Percentiles rank a stretch among this genome's conserved stretches.
Conservation (phyloP, 2,329 filamentous ascomycete genomes). For the Cercospora sp. region DNA sequence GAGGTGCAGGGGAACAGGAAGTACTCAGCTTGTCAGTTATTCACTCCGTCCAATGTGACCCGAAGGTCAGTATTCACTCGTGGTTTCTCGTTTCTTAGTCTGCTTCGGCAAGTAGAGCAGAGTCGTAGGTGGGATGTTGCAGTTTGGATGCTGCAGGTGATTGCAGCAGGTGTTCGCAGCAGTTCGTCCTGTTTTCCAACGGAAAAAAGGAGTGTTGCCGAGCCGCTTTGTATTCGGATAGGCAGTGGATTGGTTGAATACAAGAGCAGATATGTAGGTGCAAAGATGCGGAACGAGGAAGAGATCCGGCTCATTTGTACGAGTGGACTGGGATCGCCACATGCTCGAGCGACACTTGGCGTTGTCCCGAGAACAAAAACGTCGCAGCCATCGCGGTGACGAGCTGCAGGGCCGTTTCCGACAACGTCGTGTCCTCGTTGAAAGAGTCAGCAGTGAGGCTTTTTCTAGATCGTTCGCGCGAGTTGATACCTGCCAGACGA, state of each 20-base stretch:
- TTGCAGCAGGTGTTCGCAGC: conserved; percentile 13
- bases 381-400: neutral
- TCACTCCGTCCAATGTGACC: neutral
- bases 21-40: conserved; percentile 1
- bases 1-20: neutral
- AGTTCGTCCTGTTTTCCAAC: neutral
- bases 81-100: neutral
- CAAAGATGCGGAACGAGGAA: neutral
- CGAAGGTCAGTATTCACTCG: neutral
- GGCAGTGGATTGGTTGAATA: neutral
- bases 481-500: neutral
- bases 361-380: conserved; percentile 18
- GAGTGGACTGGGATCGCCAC: neutral
- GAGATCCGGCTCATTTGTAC: conserved; percentile 5
- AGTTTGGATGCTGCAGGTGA: conserved; percentile 1
- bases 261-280: conserved; percentile 5
- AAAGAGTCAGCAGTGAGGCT: neutral
- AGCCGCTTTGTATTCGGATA: neutral
- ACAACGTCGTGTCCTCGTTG: neutral
- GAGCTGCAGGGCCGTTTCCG: neutral
- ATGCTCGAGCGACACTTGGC: neutral
- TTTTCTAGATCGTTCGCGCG: neutral
- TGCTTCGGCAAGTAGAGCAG: neutral
- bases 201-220: neutral
- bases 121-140: neutral